phyloP scores from a whole-genome alignment of 169 alveolate genomes.

The Eimeria maxima region DNA sequence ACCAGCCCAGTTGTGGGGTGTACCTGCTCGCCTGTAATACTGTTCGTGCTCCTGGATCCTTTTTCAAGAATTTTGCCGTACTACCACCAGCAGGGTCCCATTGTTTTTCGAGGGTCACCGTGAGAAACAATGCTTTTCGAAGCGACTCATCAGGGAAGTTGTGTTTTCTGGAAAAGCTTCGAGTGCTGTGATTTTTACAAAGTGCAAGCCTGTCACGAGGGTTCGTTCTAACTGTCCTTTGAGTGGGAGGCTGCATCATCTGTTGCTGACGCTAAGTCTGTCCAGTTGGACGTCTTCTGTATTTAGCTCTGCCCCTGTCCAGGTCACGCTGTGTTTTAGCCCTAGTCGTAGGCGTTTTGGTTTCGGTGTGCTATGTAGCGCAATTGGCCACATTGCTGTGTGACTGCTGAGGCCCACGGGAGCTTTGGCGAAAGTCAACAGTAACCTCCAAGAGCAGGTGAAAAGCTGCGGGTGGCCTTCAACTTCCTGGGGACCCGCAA shows the following conservation, averaged over 20 bases:
- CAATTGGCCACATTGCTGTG: not conserved
- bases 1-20: not conserved
- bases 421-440: not conserved
- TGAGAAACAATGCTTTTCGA: not conserved
- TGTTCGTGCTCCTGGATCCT: not conserved
- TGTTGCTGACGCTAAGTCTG: not conserved
- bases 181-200: no score
- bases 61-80: not conserved
- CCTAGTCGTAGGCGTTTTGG: not conserved
- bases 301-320: not conserved
- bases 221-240: no score
- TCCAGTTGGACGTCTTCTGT: not conserved
- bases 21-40: not conserved
- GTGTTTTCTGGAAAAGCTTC: not conserved
- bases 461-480: not conserved
- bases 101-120: not conserved
- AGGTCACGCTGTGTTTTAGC: not conserved
- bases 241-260: not conserved
- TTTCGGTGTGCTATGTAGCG: not conserved
- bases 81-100: not conserved
- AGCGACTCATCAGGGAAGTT: not conserved
- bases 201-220: not conserved
- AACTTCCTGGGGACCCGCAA: not conserved
- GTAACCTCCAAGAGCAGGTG: not conserved
- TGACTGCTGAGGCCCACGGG: not conserved